Evolutionary conservation across 2,329 filamentous ascomycete species (phyloP).

Genomic region (Alternaria consortialis): DNA sequence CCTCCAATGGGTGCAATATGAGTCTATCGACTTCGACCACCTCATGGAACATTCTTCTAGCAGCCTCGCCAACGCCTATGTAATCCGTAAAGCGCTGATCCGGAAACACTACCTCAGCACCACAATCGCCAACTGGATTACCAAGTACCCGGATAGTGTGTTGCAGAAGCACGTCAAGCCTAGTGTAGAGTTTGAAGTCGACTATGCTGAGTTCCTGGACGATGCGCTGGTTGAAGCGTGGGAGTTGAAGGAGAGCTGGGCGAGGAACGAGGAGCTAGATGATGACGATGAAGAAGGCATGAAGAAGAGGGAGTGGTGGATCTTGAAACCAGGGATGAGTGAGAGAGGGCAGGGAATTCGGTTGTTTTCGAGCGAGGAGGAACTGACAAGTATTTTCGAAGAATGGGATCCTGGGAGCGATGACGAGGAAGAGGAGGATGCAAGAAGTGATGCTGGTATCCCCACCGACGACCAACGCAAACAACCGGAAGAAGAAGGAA

Average conservation of each 20-base stretch:
- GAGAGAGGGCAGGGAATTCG: conserved; percentile 93
- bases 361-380: conserved; percentile 83
- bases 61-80: conserved; percentile 83
- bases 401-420: conserved; percentile 83
- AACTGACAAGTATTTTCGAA: conserved; percentile 88
- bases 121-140: conserved; percentile 84
- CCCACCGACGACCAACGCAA: conserved; percentile 16
- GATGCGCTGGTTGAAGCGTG: conserved; percentile 91
- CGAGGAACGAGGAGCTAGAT: conserved; percentile 66
- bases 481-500: conserved; percentile 48
- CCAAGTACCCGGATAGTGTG: conserved; percentile 78
- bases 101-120: conserved; percentile 92
- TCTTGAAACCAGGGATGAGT: conserved; percentile 97
- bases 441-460: conserved; percentile 39
- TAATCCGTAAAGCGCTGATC: conserved; percentile 95
- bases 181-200: conserved; percentile 87
- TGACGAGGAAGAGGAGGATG: conserved; percentile 64
- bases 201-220: conserved; percentile 96
- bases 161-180: conserved; percentile 77
- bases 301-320: conserved; percentile 83
- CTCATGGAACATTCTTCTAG: conserved; percentile 68
- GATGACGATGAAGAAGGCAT: conserved; percentile 36
- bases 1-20: conserved; percentile 87
- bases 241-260: conserved; percentile 82
- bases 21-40: conserved; percentile 84